Evolutionary conservation across 768 basidiomycete species (phyloP), one percentile per base, ranked within the genome.

Genomic region (Gymnopilus dilepis): DNA sequence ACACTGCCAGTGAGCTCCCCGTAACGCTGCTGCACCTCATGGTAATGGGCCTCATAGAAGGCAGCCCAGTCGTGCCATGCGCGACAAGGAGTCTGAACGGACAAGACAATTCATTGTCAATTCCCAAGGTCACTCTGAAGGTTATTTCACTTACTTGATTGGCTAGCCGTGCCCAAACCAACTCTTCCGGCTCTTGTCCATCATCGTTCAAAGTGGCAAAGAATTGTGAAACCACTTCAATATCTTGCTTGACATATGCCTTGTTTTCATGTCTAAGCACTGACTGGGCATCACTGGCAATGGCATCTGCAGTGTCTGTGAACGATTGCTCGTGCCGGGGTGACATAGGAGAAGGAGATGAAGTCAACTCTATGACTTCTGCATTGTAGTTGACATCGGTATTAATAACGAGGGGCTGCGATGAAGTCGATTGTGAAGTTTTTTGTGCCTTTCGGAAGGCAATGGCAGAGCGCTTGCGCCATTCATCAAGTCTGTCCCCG

Each of bases 211-310:
- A 17, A 8, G 47, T 83, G 11, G 82, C 83, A 65, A 90, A 86
- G 65, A 88, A 90, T 9, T 72, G 70, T 6, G 82, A 79, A 37
- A 91, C 77, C 3, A 74, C 68, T 17, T 83, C 74, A n/a, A 89
- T 73, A 69, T 88, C 86, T 51, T 78, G 72, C 60, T 78, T 71
- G 21, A 61, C 33, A 26, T 51, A 48, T 9, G 50, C 21, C 34
- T 61, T 50, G 40, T 42, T 38, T 56, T 66, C 26, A 19, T 52
- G 13, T 31, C 30, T 50, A 6, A 50, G 47, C 17, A 50, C 28
- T 19, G 47, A 50, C 28, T 50, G 28, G 4, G 47, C 5, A 12
- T 50, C 47, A 7, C 31, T 50, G 15, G 47, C 28, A 22, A 31
- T 15, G 1, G 28, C 9, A 8, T 28, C 47, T 15, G 26, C 31